A percentile compares a stretch with the other conserved stretches of the same genome.
Conservation (phyloP, 2,329 filamentous ascomycete genomes). For the Aurifilum marmelostoma region DNA sequence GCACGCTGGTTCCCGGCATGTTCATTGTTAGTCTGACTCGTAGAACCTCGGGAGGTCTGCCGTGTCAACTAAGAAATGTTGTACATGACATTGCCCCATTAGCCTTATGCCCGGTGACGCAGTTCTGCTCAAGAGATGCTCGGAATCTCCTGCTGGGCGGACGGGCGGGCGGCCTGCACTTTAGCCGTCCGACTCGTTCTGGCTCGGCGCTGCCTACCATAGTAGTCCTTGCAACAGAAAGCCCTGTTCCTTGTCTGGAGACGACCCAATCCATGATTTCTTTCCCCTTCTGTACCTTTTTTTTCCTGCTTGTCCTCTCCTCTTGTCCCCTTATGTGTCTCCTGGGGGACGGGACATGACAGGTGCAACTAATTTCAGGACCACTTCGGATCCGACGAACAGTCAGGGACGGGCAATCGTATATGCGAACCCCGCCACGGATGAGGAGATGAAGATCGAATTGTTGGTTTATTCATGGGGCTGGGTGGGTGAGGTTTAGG, state of each 20-base stretch:
- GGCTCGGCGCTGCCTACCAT: constrained; percentile 8
- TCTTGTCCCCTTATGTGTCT: not conserved
- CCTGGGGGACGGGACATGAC: constrained; percentile 1
- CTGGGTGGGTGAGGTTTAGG: not conserved
- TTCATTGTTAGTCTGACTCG: not conserved
- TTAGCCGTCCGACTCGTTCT: constrained; percentile 20
- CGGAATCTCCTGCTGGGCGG: constrained; percentile 16
- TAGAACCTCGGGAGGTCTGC: not conserved
- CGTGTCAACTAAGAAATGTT: not conserved
- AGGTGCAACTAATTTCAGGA: constrained; percentile 6
- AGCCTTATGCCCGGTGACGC: constrained; percentile 10
- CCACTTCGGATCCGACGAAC: not conserved
- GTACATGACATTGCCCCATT: constrained; percentile 1
- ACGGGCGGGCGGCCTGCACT: constrained; percentile 4
- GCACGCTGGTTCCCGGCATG: not conserved
- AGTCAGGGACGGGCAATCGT: not conserved
- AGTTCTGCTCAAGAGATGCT: constrained; percentile 5
- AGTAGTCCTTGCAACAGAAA: constrained; percentile 22
- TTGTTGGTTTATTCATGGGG: not conserved
- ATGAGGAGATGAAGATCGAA: not conserved
- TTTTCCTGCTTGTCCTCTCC: not conserved
- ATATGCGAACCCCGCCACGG: constrained; percentile 6
- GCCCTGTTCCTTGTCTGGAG: constrained; percentile 23
- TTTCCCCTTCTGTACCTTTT: constrained; percentile 1
- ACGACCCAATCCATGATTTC: constrained; percentile 6